Evolutionary conservation across 345 rosid genomes (phyloP), one percentile per base, ranked within the genome.

Genomic region (Heritiera fomes): DNA sequence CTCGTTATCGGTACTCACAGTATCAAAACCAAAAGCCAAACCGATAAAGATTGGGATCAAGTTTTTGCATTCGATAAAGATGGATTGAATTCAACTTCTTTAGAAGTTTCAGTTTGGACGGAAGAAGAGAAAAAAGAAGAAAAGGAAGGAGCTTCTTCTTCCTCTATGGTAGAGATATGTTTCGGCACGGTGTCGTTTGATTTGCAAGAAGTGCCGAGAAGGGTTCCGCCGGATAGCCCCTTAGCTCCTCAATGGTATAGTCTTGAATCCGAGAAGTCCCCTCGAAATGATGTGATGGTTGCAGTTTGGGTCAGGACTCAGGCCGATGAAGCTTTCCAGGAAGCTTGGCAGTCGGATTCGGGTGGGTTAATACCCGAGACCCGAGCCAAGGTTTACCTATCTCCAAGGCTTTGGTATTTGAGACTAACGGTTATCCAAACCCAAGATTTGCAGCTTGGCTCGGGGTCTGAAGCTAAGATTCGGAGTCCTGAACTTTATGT

Each of bases 311-410:
- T 93, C 11, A 98, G 98, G 40, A 90, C 98, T 50, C 98, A 93
- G 89, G 94, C 94, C 0, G 98, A 95, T 61, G 98, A 95, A 82
- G 95, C 98, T 1, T 95, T 95, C 65, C 98, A 91, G 80, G 98
- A 95, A 80, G 97, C 98, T 1, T 95, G 98, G 98, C 98, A 91
- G 60, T 91, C 98, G 47, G 97, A 95, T 77, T 95, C 98, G 67
- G 98, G 98, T n/a, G 98, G 98, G 50, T 80, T 93, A 79, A 87
- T 90, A 15, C 92, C 90, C 65, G 97, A 95, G 89, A 95, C 98
- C 75, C 87, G 98, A 72, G 92, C 98, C 56, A 95, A 95, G 75
- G 97, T 95, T 10, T 95, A 93, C 80, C 76, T 95, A 69, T 93
- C 98, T 23, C 98, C 98, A 6, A 95, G 90, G 87, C 94, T 95